Conservation (phyloP, 2,329 filamentous ascomycete genomes). For the Fusarium proliferatum region DNA sequence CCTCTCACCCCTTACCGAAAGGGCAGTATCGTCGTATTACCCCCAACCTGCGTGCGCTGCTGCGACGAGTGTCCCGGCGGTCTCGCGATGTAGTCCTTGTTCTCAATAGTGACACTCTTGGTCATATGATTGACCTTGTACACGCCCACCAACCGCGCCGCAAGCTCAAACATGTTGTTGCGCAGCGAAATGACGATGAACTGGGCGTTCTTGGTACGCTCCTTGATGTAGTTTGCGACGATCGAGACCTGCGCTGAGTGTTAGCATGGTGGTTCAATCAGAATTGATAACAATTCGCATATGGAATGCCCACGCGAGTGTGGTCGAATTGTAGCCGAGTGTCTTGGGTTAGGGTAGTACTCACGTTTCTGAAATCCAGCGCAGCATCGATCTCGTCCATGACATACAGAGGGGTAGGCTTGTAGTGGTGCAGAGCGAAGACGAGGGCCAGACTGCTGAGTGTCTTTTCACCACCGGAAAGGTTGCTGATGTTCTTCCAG, state of each 20-base stretch:
- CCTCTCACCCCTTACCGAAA: constrained; percentile 45
- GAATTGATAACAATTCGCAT: not conserved
- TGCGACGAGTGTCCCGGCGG: constrained; percentile 49
- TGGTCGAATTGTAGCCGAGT: constrained; percentile 37
- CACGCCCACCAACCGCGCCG: constrained; percentile 92
- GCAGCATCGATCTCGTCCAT: constrained; percentile 99
- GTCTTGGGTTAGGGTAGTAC: constrained; percentile 53
- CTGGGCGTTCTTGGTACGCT: constrained; percentile 98
- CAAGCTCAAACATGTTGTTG: constrained; percentile 99
- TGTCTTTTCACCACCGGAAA: constrained; percentile 97
- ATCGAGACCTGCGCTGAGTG: constrained; percentile 79
- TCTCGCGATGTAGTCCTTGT: constrained; percentile 76
- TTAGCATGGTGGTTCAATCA: constrained; percentile 17
- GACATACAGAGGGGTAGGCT: constrained; percentile 96
- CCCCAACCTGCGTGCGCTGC: constrained; percentile 45
- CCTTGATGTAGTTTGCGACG: constrained; percentile 98
- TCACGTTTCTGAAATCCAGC: constrained; percentile 95
- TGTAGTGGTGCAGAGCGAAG: constrained; percentile 98
- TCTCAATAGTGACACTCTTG: constrained; percentile 91
- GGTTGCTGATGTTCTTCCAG: constrained; percentile 98
- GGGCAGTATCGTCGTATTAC: constrained; percentile 51
- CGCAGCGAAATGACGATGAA: constrained; percentile 98
- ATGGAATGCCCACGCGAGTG: constrained; percentile 29
- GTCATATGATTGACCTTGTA: constrained; percentile 99
- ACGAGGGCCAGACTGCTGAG: constrained; percentile 91